Percentiles rank a stretch among this genome's conserved stretches.
Conservation (phyloP, 169 alveolate genomes). For the Cryptosporidium ubiquitum region DNA sequence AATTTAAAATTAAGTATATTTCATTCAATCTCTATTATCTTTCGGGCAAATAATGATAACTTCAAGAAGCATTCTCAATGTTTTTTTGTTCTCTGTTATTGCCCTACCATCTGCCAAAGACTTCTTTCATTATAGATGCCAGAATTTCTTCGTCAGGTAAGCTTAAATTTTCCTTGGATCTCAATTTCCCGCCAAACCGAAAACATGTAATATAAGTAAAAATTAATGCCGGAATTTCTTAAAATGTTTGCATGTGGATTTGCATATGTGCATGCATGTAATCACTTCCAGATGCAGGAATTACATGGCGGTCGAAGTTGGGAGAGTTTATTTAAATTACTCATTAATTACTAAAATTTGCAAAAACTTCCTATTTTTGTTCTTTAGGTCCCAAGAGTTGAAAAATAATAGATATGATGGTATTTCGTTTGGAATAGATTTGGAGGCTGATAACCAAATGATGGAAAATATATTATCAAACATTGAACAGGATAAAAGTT, state of each 20-base stretch:
- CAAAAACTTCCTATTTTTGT: background rate
- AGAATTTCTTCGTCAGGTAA: background rate
- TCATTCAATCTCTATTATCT: background rate
- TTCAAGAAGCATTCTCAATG: background rate
- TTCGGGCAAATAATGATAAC: background rate
- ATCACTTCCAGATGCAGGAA: background rate
- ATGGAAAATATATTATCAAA: constrained; percentile 28
- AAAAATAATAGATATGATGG: background rate
- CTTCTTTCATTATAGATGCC: background rate
- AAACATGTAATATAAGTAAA: background rate
- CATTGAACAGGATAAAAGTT: constrained; percentile 1
- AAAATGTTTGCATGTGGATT: background rate
- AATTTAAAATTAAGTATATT: no score
- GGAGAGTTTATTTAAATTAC: background rate
- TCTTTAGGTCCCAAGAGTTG: background rate
- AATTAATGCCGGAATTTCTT: background rate
- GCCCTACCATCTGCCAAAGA: background rate
- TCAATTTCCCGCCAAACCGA: background rate
- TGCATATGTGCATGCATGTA: background rate
- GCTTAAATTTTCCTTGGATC: background rate
- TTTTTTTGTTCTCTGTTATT: background rate
- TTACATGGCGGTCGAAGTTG: background rate
- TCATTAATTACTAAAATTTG: background rate
- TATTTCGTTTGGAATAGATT: background rate
- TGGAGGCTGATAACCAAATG: background rate